Evolutionary conservation across 23 red algal species (phyloP).

Genomic region (Gracilariopsis chorda): DNA sequence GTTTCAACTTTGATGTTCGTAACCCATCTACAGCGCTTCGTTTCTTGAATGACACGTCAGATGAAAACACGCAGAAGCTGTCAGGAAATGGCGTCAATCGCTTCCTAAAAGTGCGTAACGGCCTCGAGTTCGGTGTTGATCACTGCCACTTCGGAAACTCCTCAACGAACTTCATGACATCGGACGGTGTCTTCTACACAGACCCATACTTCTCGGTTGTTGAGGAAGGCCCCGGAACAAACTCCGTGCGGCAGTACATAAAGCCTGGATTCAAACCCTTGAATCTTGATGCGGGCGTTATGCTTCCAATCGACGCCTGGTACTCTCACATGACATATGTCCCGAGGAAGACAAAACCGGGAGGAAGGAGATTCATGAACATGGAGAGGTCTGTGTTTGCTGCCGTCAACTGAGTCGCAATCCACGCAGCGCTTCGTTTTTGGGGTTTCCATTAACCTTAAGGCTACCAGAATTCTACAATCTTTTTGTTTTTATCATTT

Average conservation of each 20-base stretch:
- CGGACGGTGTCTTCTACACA: slow-evolving; percentile 9
- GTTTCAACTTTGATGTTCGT: slow-evolving; percentile 31
- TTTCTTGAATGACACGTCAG: not conserved
- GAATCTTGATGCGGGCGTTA: not conserved
- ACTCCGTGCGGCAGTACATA: slow-evolving; percentile 8
- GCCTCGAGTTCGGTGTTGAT: not conserved
- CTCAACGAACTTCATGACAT: not conserved
- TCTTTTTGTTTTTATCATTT: no score
- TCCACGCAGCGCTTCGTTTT: no score
- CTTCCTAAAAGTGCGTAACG: not conserved
- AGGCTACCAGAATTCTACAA: no score
- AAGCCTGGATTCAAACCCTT: not conserved
- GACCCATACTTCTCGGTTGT: not conserved
- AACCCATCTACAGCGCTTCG: slow-evolving; percentile 42
- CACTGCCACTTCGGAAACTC: not conserved
- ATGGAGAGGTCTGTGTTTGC: not conserved
- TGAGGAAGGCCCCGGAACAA: not conserved
- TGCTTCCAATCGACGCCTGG: not conserved
- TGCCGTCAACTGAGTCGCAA: no score
- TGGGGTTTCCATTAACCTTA: no score
- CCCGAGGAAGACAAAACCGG: not conserved
- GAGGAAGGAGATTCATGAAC: not conserved
- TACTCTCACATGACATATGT: not conserved
- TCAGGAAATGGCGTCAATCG: not conserved
- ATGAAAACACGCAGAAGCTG: slow-evolving; percentile 4